Evolutionary conservation across 352 stramenopile species (phyloP).

Genomic region (Thalassiosira livingstoniorum): DNA sequence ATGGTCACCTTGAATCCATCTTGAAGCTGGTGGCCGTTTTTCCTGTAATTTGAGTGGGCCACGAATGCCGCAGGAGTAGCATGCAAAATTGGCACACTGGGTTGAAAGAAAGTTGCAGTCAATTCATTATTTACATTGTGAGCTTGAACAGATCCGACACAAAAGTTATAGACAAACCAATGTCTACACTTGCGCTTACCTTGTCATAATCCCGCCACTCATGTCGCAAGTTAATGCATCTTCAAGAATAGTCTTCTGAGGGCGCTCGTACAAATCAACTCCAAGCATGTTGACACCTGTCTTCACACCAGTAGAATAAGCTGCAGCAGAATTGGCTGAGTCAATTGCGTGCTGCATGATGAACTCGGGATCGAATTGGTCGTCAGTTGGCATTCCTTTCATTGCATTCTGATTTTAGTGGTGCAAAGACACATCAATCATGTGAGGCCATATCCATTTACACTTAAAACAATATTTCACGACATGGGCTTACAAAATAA

Average conservation of each 20-base stretch:
- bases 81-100: constrained; percentile 65
- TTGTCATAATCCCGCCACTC: constrained; percentile 57
- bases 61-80: constrained; percentile 66
- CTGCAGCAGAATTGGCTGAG: constrained; percentile 52
- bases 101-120: too few species aligned
- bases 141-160: too few species aligned
- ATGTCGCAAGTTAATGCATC: constrained; percentile 62
- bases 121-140: too few species aligned
- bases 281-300: constrained; percentile 53
- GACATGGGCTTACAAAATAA: constrained; percentile 37
- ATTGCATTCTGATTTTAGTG: constrained; percentile 3
- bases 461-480: too few species aligned
- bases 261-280: constrained; percentile 58
- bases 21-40: constrained; percentile 37
- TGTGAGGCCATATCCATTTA: too few species aligned
- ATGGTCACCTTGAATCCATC: constrained; percentile 36
- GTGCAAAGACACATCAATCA: too few species aligned
- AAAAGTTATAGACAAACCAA: too few species aligned
- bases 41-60: constrained; percentile 48
- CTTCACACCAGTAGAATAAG: constrained; percentile 61
- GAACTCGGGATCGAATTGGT: constrained; percentile 46
- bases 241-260: constrained; percentile 56
- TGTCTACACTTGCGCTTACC: too few species aligned
- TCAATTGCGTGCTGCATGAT: constrained; percentile 72
- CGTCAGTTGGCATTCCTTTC: neutral